Base-by-base conservation (phyloP, 257 asterid genomes). In the Rehmannia glutinosa region DNA sequence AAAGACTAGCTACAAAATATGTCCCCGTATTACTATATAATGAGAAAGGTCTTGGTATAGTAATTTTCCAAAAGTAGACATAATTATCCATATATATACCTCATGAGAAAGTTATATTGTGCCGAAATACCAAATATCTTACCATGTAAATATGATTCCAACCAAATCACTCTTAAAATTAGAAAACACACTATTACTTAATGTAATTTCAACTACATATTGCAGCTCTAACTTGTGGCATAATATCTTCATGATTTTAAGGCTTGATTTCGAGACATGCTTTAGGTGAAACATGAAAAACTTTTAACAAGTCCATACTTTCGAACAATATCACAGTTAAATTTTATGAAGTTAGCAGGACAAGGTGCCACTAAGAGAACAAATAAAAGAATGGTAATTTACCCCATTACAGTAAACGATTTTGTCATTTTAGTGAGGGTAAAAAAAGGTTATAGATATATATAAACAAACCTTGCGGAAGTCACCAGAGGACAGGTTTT, bases 381-480 rank as follows among this genome's bases (percentile, higher is more conserved):
- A 38, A 7, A 11, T 11, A 1, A 38, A 38, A 3, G 43, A 11
- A 38, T 6, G 43, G 9, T 1, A 2, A 8, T 38, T 6, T 38
- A 6, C 1, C 1, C 9, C 43, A 11, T 38, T 42, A 4, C 17
- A 38, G 10, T 38, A 5, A 38, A 1, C 12, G 12, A 2, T 9
- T 38, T 38, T 0, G 12, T 12, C 43, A 3, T 38, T 38, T 38
- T 38, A 8, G 11, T 38, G 12, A 9, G 19, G 15, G 1, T 12
- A 4, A 2, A 13, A 41, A 43, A 12, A 61, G 63, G 15, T 25
- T 28, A 11, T 50, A 28, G 6, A 13, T 42, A 11, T 23, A 42
- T 8, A 8, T 8, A 8, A 24, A 51, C 69, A 4, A 50, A 71
- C 81, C 81, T 76, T 76, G 6, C 73, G 71, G 10, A 6, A 4